Conservation (phyloP, 2,329 filamentous ascomycete species). For the Fragosphaeria purpurea region DNA sequence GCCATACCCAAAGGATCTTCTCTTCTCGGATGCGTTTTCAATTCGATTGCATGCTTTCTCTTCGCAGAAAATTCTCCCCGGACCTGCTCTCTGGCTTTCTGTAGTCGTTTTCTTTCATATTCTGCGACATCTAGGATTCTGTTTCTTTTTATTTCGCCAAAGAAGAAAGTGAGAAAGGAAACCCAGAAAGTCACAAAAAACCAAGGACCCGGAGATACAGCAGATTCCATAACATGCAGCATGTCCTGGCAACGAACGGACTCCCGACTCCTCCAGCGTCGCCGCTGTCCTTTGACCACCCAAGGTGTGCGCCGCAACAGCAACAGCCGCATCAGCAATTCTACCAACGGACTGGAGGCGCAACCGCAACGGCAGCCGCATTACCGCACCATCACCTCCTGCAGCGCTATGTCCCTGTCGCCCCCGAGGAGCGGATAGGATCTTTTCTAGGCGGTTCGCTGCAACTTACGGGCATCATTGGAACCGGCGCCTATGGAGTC, state of each 20-base stretch:
- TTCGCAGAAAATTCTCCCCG: too few relatives aligned
- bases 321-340: constrained; percentile 27
- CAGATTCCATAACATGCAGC: constrained; percentile 41
- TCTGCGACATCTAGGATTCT: too few relatives aligned
- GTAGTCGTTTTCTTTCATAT: too few relatives aligned
- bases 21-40: too few relatives aligned
- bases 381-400: constrained; percentile 26
- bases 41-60: too few relatives aligned
- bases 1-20: too few relatives aligned
- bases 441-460: constrained; percentile 72
- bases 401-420: constrained; percentile 39
- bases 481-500: constrained; percentile 91
- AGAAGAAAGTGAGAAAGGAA: too few relatives aligned
- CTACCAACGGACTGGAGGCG: constrained; percentile 19
- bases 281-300: constrained; percentile 40
- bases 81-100: too few relatives aligned
- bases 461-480: constrained; percentile 75
- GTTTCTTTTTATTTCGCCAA: too few relatives aligned
- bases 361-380: constrained; percentile 22
- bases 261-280: constrained; percentile 50
- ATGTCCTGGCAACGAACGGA: constrained; percentile 43
- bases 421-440: constrained; percentile 79
- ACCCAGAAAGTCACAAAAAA: background rate
- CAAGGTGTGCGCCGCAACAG: constrained; percentile 34
- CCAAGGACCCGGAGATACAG: background rate